These are phyloP conservation scores for Pyrenophora tritici-repentis DNA, from an alignment of 2,329 filamentous ascomycete species.

Conservation along the genomic window DNA sequence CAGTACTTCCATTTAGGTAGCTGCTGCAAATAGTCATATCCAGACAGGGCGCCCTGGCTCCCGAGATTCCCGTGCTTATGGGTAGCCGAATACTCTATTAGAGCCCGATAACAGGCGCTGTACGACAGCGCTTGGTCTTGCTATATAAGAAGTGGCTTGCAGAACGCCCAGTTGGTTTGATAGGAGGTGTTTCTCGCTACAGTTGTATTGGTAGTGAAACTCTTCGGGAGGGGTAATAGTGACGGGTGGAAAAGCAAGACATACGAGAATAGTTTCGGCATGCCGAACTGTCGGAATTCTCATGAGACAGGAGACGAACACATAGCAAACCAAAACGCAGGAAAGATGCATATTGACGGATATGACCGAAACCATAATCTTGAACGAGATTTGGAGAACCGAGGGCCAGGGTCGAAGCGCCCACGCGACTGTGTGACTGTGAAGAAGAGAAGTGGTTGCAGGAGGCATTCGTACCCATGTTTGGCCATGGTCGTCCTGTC, in stretches of 20 bases:
- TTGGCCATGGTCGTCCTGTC: conserved; percentile 2
- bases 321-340: conserved; percentile 1
- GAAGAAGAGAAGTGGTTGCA: conserved; percentile 12
- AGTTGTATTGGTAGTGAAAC: conserved; percentile 1
- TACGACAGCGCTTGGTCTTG: conserved; percentile 3
- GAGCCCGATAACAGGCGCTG: conserved; percentile 6
- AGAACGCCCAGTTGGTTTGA: not conserved
- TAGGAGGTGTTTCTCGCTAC: not conserved
- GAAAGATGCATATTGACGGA: conserved; percentile 1
- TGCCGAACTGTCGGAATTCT: conserved; percentile 1
- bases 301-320: not conserved
- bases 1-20: not conserved
- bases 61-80: conserved; percentile 6
- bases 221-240: not conserved
- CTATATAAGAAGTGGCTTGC: not conserved
- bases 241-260: conserved; percentile 1
- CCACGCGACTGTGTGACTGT: conserved; percentile 10
- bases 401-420: conserved; percentile 6
- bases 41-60: conserved; percentile 12
- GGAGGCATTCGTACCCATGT: conserved; percentile 1
- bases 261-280: conserved; percentile 2
- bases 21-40: conserved; percentile 2
- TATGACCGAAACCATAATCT: conserved; percentile 6
- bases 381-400: conserved; percentile 6
- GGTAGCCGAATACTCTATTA: not conserved